Evolutionary conservation across 192 early-diverging fungal genomes (phyloP).

Genomic region (Podila verticillata): DNA sequence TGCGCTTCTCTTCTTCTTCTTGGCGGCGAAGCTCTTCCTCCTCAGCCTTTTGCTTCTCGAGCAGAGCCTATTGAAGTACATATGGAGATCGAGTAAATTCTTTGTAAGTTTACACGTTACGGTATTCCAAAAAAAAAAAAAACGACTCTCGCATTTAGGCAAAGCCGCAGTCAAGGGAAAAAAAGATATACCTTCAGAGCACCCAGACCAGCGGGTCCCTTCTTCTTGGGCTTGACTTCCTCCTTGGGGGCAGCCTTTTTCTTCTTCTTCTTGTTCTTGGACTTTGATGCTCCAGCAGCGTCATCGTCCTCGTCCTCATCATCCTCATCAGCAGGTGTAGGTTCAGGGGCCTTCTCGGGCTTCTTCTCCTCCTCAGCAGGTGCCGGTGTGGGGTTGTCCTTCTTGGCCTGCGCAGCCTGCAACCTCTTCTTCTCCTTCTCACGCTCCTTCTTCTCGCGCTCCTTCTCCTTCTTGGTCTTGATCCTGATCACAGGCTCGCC

Average conservation of each 20-base stretch:
- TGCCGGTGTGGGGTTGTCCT: conserved; percentile 38
- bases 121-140: background rate
- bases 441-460: conserved; percentile 82
- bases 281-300: conserved; percentile 56
- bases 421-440: conserved; percentile 67
- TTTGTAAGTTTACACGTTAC: conserved; percentile 51
- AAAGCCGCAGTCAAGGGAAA: background rate
- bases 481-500: conserved; percentile 58
- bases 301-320: conserved; percentile 51
- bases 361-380: conserved; percentile 28
- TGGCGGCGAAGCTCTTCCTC: conserved; percentile 80
- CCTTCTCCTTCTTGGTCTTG: conserved; percentile 91
- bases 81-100: conserved; percentile 2
- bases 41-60: conserved; percentile 77
- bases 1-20: conserved; percentile 74
- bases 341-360: conserved; percentile 44
- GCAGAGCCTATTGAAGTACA: conserved; percentile 57
- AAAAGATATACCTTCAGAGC: conserved; percentile 57
- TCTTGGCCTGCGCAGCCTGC: conserved; percentile 60
- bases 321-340: conserved; percentile 24
- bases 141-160: background rate
- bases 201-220: conserved; percentile 62
- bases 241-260: conserved; percentile 60
- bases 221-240: conserved; percentile 67
- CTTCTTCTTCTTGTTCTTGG: conserved; percentile 68